These are phyloP conservation scores for Coemansia sp. DNA, from an alignment of 192 early-diverging fungal species.

Conservation along the genomic window DNA sequence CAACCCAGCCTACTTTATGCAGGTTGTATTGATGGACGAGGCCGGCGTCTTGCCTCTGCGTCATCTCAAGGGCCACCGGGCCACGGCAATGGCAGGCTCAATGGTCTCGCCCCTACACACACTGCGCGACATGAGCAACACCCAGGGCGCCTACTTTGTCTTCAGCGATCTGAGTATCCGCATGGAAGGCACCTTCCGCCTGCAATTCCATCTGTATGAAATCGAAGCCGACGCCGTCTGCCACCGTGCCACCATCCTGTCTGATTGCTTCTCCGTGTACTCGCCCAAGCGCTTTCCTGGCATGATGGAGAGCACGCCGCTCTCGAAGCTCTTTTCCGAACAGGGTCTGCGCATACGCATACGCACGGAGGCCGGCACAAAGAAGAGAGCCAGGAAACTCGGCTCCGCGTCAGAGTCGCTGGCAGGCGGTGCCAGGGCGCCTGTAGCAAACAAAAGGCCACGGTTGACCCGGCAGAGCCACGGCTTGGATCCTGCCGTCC, in stretches of 20 bases:
- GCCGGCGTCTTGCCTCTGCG: constrained; percentile 67
- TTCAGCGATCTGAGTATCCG: constrained; percentile 91
- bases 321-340: constrained; percentile 90
- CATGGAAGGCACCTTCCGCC: constrained; percentile 80
- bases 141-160: constrained; percentile 90
- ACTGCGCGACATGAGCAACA: constrained; percentile 77
- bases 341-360: constrained; percentile 94
- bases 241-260: constrained; percentile 58
- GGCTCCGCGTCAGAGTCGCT: not conserved
- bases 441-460: no score
- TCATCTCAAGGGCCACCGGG: constrained; percentile 80
- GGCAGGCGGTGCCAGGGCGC: no score
- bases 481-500: no score
- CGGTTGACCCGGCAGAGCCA: no score
- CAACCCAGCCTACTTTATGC: constrained; percentile 93
- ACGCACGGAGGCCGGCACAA: constrained; percentile 73
- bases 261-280: constrained; percentile 79
- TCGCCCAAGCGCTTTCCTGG: constrained; percentile 95
- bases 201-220: constrained; percentile 85
- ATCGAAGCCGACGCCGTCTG: constrained; percentile 55
- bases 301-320: constrained; percentile 83
- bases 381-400: constrained; percentile 34
- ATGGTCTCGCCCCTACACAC: constrained; percentile 88
- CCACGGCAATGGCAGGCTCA: constrained; percentile 72
- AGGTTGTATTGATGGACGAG: constrained; percentile 79